These are phyloP conservation scores for Ambrosia hybrid DNA, from an alignment of 140 eudicot genomes.

Conservation along the genomic window DNA sequence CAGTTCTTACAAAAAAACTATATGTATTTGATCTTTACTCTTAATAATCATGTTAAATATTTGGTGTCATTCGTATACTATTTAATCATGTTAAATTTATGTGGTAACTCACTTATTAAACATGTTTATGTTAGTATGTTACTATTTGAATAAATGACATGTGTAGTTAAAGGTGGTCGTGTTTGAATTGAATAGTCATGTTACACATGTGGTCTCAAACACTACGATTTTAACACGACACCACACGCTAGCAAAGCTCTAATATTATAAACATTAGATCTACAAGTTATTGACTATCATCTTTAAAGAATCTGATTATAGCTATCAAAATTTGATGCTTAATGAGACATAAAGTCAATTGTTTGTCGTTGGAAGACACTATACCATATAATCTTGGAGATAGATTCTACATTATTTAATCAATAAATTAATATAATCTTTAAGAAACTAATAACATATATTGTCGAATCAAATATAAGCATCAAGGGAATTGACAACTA, in stretches of 20 bases:
- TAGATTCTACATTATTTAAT: background rate
- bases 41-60: background rate
- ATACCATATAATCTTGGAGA: conserved; percentile 4
- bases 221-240: background rate
- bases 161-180: background rate
- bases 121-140: background rate
- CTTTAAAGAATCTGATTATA: background rate
- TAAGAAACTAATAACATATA: background rate
- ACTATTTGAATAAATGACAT: too few relatives aligned
- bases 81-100: too few relatives aligned
- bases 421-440: background rate
- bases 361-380: background rate
- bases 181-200: too few relatives aligned
- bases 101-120: background rate
- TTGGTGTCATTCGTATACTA: background rate
- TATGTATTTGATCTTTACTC: too few relatives aligned
- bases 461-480: conserved; percentile 3
- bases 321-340: background rate
- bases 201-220: too few relatives aligned
- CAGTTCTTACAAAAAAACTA: too few relatives aligned
- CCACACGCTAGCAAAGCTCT: background rate
- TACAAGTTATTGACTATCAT: background rate
- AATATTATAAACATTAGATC: background rate
- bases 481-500: conserved; percentile 12
- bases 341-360: background rate